Evolutionary conservation across 495 filamentous ascomycete species (phyloP).

Genomic region (Penicilliopsis zonata): DNA sequence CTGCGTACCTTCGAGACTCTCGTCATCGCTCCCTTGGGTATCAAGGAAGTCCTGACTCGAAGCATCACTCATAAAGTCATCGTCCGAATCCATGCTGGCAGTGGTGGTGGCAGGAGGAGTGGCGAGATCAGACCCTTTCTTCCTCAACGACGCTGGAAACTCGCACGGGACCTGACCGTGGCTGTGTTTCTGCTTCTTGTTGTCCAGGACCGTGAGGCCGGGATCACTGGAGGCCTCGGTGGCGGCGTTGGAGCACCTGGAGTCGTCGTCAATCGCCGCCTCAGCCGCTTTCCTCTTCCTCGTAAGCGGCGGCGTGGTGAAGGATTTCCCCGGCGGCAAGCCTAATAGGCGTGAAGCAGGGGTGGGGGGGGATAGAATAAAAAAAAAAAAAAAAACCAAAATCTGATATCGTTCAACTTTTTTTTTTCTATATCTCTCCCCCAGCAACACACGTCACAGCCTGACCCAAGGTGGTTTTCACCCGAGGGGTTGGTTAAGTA

Average conservation of each 20-base stretch:
- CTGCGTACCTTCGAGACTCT: slow-evolving; percentile 64
- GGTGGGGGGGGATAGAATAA: slow-evolving; percentile 9
- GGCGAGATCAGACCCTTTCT: slow-evolving; percentile 17
- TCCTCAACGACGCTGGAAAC: slow-evolving; percentile 5
- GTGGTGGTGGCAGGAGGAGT: slow-evolving; percentile 35
- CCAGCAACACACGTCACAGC: slow-evolving; percentile 16
- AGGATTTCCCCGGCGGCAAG: slow-evolving; percentile 8
- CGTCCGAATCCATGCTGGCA: slow-evolving; percentile 81
- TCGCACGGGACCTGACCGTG: slow-evolving; percentile 4
- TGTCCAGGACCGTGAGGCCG: slow-evolving; percentile 4
- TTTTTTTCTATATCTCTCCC: slow-evolving; percentile 6
- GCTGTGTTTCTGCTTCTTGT: slow-evolving; percentile 16
- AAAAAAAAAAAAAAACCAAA: slow-evolving; percentile 2
- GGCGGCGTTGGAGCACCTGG: slow-evolving; percentile 19
- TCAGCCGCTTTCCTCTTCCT: slow-evolving; percentile 90
- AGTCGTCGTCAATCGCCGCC: slow-evolving; percentile 48
- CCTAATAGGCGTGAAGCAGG: too few species aligned
- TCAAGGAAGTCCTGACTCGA: slow-evolving; percentile 62
- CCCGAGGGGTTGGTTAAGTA: too few species aligned
- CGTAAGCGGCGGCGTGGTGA: slow-evolving; percentile 57
- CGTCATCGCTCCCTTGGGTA: slow-evolving; percentile 62
- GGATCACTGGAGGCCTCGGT: slow-evolving; percentile 15
- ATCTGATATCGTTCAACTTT: background rate
- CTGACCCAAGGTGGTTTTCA: slow-evolving; percentile 6
- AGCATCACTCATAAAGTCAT: slow-evolving; percentile 82